Evolutionary conservation across 2,329 filamentous ascomycete genomes (phyloP).

Genomic region (Sphaerostilbella broomeana): DNA sequence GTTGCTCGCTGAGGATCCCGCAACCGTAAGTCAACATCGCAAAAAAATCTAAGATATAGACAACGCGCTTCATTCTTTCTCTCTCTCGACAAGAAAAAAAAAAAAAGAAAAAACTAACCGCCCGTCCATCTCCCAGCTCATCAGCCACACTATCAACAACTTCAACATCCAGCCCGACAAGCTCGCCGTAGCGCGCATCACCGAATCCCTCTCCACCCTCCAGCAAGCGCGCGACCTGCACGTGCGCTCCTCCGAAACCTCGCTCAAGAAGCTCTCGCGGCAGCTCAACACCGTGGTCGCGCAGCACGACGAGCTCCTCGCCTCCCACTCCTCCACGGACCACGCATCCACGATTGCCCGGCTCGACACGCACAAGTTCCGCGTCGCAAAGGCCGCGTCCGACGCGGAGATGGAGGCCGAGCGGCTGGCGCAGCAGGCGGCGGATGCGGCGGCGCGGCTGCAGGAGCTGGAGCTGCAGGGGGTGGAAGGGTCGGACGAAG

Average conservation of each 20-base stretch:
- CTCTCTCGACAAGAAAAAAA: no score
- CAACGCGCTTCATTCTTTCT: no score
- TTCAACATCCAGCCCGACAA: slow-evolving; percentile 94
- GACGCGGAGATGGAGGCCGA: slow-evolving; percentile 95
- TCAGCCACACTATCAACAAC: slow-evolving; percentile 84
- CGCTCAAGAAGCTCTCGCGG: slow-evolving; percentile 66
- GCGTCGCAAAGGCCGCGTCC: slow-evolving; percentile 81
- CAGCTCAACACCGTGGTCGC: slow-evolving; percentile 66
- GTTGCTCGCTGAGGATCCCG: slow-evolving; percentile 91
- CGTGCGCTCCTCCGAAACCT: slow-evolving; percentile 60
- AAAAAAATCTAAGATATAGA: no score
- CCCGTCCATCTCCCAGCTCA: slow-evolving; percentile 53
- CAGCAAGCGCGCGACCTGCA: slow-evolving; percentile 75
- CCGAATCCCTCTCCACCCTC: slow-evolving; percentile 76
- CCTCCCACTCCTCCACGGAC: slow-evolving; percentile 66
- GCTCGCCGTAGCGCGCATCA: slow-evolving; percentile 72
- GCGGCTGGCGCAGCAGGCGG: slow-evolving; percentile 71
- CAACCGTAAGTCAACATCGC: slow-evolving; percentile 59
- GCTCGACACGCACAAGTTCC: slow-evolving; percentile 90
- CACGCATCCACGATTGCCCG: slow-evolving; percentile 81
- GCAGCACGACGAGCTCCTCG: slow-evolving; percentile 70
- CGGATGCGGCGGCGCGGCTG: slow-evolving; percentile 65
- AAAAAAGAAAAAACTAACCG: not conserved
- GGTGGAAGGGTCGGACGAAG: slow-evolving; percentile 56
- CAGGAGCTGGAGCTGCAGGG: slow-evolving; percentile 83